Evolutionary conservation across 2,329 filamentous ascomycete genomes (phyloP).

Genomic region (Aspergillus sp.): DNA sequence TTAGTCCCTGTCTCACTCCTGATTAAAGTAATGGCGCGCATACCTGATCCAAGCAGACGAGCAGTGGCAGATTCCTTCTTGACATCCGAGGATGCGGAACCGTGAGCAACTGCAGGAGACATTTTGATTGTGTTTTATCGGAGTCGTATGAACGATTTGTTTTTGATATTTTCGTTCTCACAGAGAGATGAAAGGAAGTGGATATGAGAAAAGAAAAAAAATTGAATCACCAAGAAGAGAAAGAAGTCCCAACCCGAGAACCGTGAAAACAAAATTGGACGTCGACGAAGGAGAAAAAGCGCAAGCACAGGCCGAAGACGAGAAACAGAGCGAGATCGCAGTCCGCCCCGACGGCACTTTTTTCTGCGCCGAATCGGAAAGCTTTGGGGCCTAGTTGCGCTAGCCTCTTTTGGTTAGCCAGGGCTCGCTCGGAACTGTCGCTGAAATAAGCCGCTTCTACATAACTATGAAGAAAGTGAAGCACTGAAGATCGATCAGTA

Average conservation of each 20-base stretch:
- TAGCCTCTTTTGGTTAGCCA: slow-evolving; percentile 9
- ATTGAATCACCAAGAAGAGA: slow-evolving; percentile 1
- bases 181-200: neutral
- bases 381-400: neutral
- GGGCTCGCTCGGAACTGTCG: slow-evolving; percentile 5
- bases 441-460: slow-evolving; percentile 4
- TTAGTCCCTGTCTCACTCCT: slow-evolving; percentile 18
- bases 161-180: slow-evolving; percentile 10
- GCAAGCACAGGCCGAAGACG: slow-evolving; percentile 11
- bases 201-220: neutral
- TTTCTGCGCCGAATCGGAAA: slow-evolving; percentile 20
- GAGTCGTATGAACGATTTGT: slow-evolving; percentile 8
- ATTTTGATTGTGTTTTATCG: slow-evolving; percentile 35
- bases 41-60: slow-evolving; percentile 88
- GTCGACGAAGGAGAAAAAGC: slow-evolving; percentile 12
- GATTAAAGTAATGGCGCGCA: slow-evolving; percentile 15
- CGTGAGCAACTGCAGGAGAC: slow-evolving; percentile 54
- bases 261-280: slow-evolving; percentile 12
- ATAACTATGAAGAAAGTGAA: neutral
- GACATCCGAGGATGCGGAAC: slow-evolving; percentile 57
- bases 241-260: slow-evolving; percentile 1
- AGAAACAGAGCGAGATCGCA: slow-evolving; percentile 14
- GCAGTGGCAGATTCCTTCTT: slow-evolving; percentile 89
- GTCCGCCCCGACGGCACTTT: slow-evolving; percentile 5
- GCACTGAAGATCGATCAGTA: too few relatives aligned